A percentile compares a stretch with the other conserved stretches of the same genome.
Conservation (phyloP, 257 asterid genomes). For the Plectranthus barbatus region DNA sequence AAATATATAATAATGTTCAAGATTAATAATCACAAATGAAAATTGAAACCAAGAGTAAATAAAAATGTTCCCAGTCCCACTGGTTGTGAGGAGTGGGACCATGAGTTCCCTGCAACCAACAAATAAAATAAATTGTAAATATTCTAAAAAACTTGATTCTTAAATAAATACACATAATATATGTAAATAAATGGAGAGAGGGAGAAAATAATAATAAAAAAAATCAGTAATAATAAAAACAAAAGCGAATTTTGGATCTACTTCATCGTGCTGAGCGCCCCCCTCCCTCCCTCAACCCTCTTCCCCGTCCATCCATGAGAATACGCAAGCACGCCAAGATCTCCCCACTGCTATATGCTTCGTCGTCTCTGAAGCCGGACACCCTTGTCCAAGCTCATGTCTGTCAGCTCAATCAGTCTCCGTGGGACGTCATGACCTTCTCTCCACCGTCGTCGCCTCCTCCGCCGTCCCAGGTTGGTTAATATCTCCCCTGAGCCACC, state of each 20-base stretch:
- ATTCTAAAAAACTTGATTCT: neutral
- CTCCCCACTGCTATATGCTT: constrained; percentile 26
- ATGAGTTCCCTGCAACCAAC: constrained; percentile 5
- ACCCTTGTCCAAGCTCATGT: constrained; percentile 18
- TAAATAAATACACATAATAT: neutral
- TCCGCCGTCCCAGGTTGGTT: constrained; percentile 33
- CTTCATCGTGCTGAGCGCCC: constrained; percentile 26
- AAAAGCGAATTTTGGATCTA: constrained; percentile 28
- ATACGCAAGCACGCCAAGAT: constrained; percentile 43
- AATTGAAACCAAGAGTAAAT: too few relatives aligned
- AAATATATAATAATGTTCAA: too few relatives aligned
- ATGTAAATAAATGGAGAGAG: neutral
- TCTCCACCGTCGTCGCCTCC: constrained; percentile 38
- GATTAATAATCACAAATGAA: too few relatives aligned
- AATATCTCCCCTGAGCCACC: neutral
- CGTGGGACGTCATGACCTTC: constrained; percentile 71
- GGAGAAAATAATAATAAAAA: neutral
- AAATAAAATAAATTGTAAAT: neutral
- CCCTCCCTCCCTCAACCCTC: neutral
- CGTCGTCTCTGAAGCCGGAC: constrained; percentile 16
- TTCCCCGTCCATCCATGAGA: constrained; percentile 31
- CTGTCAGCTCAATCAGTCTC: constrained; percentile 54
- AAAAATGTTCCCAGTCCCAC: neutral
- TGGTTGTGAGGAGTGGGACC: neutral
- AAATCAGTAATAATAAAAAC: constrained; percentile 5